phyloP scores from a whole-genome alignment of 805 yeast species.

The Cyberlindnera suaveolens region DNA sequence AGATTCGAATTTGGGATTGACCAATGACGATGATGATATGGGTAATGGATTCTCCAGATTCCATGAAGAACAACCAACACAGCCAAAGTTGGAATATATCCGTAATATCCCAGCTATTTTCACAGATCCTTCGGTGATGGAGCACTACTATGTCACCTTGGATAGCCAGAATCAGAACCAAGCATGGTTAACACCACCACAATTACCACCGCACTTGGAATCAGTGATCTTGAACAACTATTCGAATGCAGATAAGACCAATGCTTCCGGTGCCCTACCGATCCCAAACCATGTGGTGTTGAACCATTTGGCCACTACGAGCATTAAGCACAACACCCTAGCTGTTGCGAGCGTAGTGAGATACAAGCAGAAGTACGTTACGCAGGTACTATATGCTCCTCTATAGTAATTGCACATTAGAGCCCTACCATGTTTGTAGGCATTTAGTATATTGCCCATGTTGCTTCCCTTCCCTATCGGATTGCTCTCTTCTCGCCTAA shows the following conservation, averaged over 20 bases:
- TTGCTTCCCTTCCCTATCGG: too few relatives aligned
- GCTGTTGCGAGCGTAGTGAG: slow-evolving; percentile 91
- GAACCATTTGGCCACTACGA: slow-evolving; percentile 92
- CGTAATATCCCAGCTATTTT: slow-evolving; percentile 76
- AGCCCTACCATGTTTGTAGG: not conserved
- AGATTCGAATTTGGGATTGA: slow-evolving; percentile 59
- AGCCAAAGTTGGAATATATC: slow-evolving; percentile 37
- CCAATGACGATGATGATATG: slow-evolving; percentile 73
- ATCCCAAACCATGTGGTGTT: slow-evolving; percentile 93
- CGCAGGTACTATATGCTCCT: slow-evolving; percentile 90
- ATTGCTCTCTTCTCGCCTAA: too few relatives aligned
- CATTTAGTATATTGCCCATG: too few relatives aligned
- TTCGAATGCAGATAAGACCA: slow-evolving; percentile 55
- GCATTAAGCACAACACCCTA: slow-evolving; percentile 86
- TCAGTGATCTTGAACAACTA: slow-evolving; percentile 83
- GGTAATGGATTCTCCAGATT: slow-evolving; percentile 76
- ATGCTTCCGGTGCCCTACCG: slow-evolving; percentile 82
- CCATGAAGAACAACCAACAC: slow-evolving; percentile 48
- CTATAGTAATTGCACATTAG: slow-evolving; percentile 33
- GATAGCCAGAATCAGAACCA: slow-evolving; percentile 58
- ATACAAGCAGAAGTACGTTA: slow-evolving; percentile 81
- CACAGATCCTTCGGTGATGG: slow-evolving; percentile 83
- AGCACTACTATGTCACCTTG: slow-evolving; percentile 71
- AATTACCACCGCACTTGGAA: slow-evolving; percentile 93
- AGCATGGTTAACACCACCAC: slow-evolving; percentile 82